Evolutionary conservation across 371 early-diverging fungal species (phyloP), one percentile per base, ranked within the genome.

Genomic region (Rhizopus microsporus): DNA sequence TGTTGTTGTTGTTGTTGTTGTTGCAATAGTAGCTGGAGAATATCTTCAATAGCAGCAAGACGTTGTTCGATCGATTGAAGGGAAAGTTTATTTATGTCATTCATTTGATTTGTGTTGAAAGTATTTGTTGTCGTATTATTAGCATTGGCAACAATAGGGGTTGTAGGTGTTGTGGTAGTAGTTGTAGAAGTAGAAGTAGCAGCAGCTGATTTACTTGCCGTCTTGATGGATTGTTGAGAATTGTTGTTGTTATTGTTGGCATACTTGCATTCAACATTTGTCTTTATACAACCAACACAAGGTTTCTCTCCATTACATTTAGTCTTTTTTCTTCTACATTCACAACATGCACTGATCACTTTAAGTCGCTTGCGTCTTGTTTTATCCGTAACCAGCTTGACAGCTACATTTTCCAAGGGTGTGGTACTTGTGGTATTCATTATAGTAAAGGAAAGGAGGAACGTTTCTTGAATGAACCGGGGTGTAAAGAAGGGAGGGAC

Each of bases 291-390:
- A 30, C 68, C 63, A 17, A 56, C 49, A 38, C 74, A 74, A 8
- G 68, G 70, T 16, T 56, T 61, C 38, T 74, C 71, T n/a, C 74
- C 68, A 53, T 70, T 68, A 35, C 64, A 60, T 33, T 60, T 60
- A 30, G 54, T 60, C 42, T 64, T 64, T 44, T 64, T 64, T 30
- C 64, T 39, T 29, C 64, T 54, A 38, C 64, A 64, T 43, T 64
- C 64, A 31, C 64, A 34, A 52, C 64, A 64, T 17, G 74, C 74
- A 47, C 68, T 70, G 23, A 66, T 57, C 1, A 70, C 71, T 53
- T 74, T 74, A 48, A 77, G 66, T 32, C 77, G 61, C 52, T 77
- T 77, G 30, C 77, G 69, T 57, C 74, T 65, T 12, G 77, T 65
- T 54, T 64, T 69, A 43, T 73, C 74, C 10, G 65, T 46, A 13